Evolutionary conservation across 1,284 basidiomycete genomes (phyloP).

Genomic region (Austroboletus novae-zelandiae): DNA sequence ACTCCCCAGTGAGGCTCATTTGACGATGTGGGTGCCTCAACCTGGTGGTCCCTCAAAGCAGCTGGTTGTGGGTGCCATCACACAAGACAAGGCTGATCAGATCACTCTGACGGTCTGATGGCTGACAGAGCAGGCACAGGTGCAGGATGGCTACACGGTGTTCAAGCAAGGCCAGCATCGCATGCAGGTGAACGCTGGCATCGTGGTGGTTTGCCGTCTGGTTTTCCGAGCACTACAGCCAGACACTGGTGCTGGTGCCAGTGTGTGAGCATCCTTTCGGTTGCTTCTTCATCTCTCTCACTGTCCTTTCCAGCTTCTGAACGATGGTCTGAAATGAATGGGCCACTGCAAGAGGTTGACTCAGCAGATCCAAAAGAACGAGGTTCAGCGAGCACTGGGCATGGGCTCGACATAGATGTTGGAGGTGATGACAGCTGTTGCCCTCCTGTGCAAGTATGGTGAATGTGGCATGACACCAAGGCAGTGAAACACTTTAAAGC

Average conservation of each 20-base stretch:
- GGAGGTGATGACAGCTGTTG: not conserved
- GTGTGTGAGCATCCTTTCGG: not conserved
- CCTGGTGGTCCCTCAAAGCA: not conserved
- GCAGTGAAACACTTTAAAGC: not conserved
- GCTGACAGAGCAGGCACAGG: not conserved
- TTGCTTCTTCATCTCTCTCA: too few species aligned
- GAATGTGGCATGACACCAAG: not conserved
- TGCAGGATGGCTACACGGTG: not conserved
- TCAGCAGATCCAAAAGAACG: not conserved
- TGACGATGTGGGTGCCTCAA: too few species aligned
- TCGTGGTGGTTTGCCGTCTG: not conserved
- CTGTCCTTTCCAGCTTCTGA: too few species aligned
- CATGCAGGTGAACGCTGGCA: not conserved
- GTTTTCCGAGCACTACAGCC: not conserved
- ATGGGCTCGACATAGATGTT: conserved; percentile 1
- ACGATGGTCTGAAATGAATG: too few species aligned
- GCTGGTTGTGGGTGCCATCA: not conserved
- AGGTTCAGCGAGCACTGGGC: not conserved
- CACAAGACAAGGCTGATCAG: not conserved
- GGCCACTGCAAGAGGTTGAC: too few species aligned
- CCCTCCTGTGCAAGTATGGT: not conserved
- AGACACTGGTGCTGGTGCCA: not conserved
- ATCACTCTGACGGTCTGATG: not conserved
- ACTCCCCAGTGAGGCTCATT: not conserved
- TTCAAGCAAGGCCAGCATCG: conserved; percentile 1